Evolutionary conservation across 495 filamentous ascomycete species (phyloP).

Genomic region (Rostrohypoxylon terebratum): DNA sequence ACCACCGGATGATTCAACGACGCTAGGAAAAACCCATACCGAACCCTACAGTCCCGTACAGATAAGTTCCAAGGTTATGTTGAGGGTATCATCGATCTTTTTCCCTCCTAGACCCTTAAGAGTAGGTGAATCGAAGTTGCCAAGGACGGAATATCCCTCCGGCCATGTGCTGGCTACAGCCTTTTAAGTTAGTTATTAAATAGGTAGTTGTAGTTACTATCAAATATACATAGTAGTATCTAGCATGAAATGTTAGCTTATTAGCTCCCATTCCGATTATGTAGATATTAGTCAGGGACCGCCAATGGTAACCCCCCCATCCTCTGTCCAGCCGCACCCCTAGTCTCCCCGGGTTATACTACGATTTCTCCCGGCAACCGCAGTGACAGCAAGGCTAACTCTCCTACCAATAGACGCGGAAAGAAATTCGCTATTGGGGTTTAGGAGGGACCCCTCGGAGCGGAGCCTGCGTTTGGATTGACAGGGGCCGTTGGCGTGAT

Average conservation of each 20-base stretch:
- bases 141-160: conserved; percentile 18
- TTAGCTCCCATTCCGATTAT: not conserved
- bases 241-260: conserved; percentile 3
- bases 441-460: conserved; percentile 32
- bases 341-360: conserved; percentile 16
- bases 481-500: conserved; percentile 47
- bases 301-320: conserved; percentile 5
- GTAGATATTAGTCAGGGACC: not conserved
- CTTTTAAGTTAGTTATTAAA: not conserved
- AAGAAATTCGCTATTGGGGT: conserved; percentile 27
- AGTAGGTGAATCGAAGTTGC: conserved; percentile 9
- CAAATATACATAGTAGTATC: not conserved
- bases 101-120: conserved; percentile 1
- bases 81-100: conserved; percentile 1
- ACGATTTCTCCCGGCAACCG: conserved; percentile 25
- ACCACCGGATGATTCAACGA: not conserved
- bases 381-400: conserved; percentile 22
- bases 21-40: not conserved
- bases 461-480: conserved; percentile 42
- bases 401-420: conserved; percentile 32
- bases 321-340: conserved; percentile 18
- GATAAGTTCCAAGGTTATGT: not conserved
- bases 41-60: not conserved
- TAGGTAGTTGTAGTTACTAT: too few relatives aligned
- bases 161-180: conserved; percentile 6